Percentiles rank a stretch among this genome's conserved stretches.
Conservation (phyloP, 2,329 filamentous ascomycete species). For the Alternaria sp. region DNA sequence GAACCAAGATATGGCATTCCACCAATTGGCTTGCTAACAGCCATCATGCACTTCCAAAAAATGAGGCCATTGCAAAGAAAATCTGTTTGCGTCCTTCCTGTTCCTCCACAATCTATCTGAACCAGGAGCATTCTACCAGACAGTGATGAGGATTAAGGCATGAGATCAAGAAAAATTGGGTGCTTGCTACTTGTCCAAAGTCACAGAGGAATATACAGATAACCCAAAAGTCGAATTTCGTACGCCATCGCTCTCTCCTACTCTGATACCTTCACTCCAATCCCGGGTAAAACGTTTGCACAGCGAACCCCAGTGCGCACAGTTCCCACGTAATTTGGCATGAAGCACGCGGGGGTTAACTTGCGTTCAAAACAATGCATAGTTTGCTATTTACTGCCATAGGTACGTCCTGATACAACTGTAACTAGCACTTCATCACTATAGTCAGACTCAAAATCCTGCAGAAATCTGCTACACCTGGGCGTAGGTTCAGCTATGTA, state of each 20-base stretch:
- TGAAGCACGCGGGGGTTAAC: not conserved
- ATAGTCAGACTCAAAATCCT: not conserved
- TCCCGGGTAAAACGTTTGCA: not conserved
- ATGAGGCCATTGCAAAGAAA: not conserved
- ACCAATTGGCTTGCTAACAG: slow-evolving; percentile 8
- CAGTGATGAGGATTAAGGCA: not conserved
- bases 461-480: not conserved
- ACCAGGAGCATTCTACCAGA: not conserved
- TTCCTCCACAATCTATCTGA: not conserved
- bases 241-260: not conserved
- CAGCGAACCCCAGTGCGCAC: not conserved
- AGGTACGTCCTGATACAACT: not conserved
- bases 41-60: not conserved
- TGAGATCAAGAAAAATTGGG: not conserved
- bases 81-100: not conserved
- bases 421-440: not conserved
- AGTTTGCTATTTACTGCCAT: not conserved
- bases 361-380: not conserved
- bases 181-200: not conserved
- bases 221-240: not conserved
- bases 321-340: not conserved
- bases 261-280: not conserved
- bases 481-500: not conserved
- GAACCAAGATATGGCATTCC: not conserved
- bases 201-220: not conserved